Evolutionary conservation across 495 filamentous ascomycete genomes (phyloP), one percentile per base, ranked within the genome.

Genomic region (Trichoderma asperelloides): DNA sequence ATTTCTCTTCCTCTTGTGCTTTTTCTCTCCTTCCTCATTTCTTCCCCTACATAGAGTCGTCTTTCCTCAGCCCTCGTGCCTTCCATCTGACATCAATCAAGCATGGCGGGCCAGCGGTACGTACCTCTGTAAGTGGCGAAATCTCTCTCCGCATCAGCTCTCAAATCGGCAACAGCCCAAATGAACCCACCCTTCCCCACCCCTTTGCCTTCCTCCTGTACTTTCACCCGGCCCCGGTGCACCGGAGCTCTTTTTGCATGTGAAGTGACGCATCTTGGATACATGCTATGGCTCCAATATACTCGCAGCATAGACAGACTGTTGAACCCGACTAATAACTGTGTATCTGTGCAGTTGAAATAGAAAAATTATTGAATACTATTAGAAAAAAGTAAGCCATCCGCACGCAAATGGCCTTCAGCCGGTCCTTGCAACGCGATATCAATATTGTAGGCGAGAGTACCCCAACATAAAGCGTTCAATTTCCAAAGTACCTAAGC

Each of bases 191-290:
- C 30, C 12, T 25, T 60, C n/a, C 55, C 55, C 43, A 47, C 43
- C 43, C 4, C n/a, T 47, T 0, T 47, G 33, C 33, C 43, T 47
- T n/a, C 43, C 43, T 47, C 43, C 43, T n/a, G 13, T n/a, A 15
- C 43, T 47, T 47, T n/a, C n/a, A 7, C 43, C 13, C 43, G 43
- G 43, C 55, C 55, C 16, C 55, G 55, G 55, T 21, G 16, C 55
- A 60, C 55, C 55, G 55, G 55, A 60, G n/a, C 55, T 60, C 27
- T 13, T 60, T 27, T 60, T 12, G 55, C 55, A 60, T 60, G 55
- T 60, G 55, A 60, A 60, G 55, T 51, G 47, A 51, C 47, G 47
- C 47, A 51, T 51, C n/a, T 25, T 37, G 8, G 41, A 51, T 51
- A 7, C n/a, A n/a, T n/a, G n/a, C n/a, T n/a, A n/a, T n/a, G n/a